Evolutionary conservation across 2,329 filamentous ascomycete species (phyloP), one percentile per base, ranked within the genome.

Genomic region (Fusarium stilboides): DNA sequence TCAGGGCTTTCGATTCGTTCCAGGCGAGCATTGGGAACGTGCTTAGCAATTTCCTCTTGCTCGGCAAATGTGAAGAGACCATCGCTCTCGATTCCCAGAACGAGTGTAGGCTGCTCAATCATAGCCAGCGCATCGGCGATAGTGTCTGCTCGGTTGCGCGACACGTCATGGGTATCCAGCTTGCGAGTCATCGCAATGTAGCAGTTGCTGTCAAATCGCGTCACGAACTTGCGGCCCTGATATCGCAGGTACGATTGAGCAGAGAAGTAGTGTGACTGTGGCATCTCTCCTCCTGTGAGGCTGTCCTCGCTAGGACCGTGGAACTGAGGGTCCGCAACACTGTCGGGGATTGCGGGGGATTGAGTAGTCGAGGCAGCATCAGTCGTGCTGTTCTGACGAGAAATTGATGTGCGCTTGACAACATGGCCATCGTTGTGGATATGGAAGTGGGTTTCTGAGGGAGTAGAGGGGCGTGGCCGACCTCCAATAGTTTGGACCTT

Each of bases 151-250:
- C 95, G 91, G 76, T 91, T 88, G 42, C 94, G 89, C 15, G 94
- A 97, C 26, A 99, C 89, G 78, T 99, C 96, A 80, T 99, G 96
- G 0, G 96, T 98, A 78, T 99, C 96, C 17, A 99, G 88, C 81
- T 99, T 99, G 75, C 96, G 92, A 6, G 96, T 98, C 80, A 99
- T 98, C 71, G 96, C 94, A 73, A 99, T 98, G 83, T 99, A 99
- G 83, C 96, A 99, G 80, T 99, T 99, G 75, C 94, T 93, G 80
- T 99, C 96, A 79, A 98, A 99, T 12, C 96, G 92, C 79, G 93
- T 94, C 74, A 98, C 96, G 75, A 99, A 99, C 80, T 99, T 99
- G 74, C 91, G 88, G 57, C 94, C 95, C 81, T 99, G 96, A 80
- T 99, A 99, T 20, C 96, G 92, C 43, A 99, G 88, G 80, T 99